These are phyloP conservation scores for Solanum habrochaites DNA, from an alignment of 257 asterid genomes.

Conservation along the genomic window DNA sequence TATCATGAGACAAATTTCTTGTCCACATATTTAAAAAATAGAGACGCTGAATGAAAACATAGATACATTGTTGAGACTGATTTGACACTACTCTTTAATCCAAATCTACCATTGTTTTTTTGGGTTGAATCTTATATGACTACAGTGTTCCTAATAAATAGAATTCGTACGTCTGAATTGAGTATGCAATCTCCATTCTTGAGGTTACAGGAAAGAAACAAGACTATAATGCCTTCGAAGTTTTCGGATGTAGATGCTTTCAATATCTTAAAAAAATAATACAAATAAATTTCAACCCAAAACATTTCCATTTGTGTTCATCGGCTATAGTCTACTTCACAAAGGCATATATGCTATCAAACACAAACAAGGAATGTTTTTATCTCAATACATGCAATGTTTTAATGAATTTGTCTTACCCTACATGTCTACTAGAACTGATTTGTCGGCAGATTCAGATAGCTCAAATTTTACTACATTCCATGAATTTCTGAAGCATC, in stretches of 20 bases:
- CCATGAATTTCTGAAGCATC: too few relatives aligned
- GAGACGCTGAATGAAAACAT: neutral
- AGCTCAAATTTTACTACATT: too few relatives aligned
- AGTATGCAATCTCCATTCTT: neutral
- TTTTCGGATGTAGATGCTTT: neutral
- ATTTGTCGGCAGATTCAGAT: too few relatives aligned
- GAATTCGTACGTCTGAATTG: neutral
- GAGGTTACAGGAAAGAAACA: neutral
- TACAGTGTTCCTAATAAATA: neutral
- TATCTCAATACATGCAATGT: too few relatives aligned
- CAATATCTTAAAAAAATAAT: neutral
- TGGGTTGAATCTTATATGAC: neutral
- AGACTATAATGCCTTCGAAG: neutral
- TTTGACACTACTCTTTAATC: neutral
- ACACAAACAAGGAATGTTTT: neutral
- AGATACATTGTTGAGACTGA: neutral
- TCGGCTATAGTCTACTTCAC: neutral
- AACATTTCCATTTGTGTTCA: neutral
- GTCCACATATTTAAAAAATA: neutral
- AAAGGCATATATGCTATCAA: neutral
- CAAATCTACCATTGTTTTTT: neutral
- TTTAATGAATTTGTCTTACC: too few relatives aligned
- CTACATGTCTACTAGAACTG: too few relatives aligned
- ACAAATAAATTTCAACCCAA: neutral
- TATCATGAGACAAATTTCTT: neutral